Evolutionary conservation across 306 rosid species (phyloP).

Genomic region (Vicia faba): DNA sequence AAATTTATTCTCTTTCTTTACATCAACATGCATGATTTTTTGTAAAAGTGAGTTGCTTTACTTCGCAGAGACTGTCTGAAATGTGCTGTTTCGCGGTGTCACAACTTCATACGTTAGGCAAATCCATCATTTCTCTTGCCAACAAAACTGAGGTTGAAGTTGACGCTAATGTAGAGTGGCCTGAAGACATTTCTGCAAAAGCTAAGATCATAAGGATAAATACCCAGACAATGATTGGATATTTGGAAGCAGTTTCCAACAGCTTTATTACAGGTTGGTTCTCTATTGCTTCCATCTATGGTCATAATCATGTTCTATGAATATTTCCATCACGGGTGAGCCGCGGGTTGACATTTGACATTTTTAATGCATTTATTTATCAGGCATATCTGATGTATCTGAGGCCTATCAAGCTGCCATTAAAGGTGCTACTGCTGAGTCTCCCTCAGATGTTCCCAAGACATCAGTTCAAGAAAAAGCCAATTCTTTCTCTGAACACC

Average conservation of each 20-base stretch:
- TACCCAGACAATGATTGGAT: constrained; percentile 74
- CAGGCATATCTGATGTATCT: constrained; percentile 89
- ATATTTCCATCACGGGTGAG: background rate
- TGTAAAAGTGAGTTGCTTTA: constrained; percentile 35
- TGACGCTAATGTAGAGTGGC: constrained; percentile 74
- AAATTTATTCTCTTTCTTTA: background rate
- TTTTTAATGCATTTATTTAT: constrained; percentile 34
- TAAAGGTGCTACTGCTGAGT: constrained; percentile 61
- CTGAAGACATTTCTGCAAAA: constrained; percentile 82
- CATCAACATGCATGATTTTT: constrained; percentile 5
- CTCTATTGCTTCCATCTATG: constrained; percentile 4
- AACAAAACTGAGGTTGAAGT: constrained; percentile 61
- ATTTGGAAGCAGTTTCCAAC: constrained; percentile 81
- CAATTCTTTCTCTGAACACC: constrained; percentile 61
- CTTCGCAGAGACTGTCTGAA: constrained; percentile 92
- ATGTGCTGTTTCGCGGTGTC: constrained; percentile 89
- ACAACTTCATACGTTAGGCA: constrained; percentile 75
- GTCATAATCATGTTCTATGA: background rate
- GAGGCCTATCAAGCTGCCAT: constrained; percentile 87
- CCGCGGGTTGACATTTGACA: background rate
- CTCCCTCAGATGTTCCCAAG: constrained; percentile 55
- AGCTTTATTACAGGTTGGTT: constrained; percentile 84
- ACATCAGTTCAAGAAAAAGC: constrained; percentile 72
- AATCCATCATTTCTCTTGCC: constrained; percentile 74
- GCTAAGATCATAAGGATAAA: constrained; percentile 84